Conservation (phyloP, 2,329 filamentous ascomycete species). For the Trichoderma citrinoviride region DNA sequence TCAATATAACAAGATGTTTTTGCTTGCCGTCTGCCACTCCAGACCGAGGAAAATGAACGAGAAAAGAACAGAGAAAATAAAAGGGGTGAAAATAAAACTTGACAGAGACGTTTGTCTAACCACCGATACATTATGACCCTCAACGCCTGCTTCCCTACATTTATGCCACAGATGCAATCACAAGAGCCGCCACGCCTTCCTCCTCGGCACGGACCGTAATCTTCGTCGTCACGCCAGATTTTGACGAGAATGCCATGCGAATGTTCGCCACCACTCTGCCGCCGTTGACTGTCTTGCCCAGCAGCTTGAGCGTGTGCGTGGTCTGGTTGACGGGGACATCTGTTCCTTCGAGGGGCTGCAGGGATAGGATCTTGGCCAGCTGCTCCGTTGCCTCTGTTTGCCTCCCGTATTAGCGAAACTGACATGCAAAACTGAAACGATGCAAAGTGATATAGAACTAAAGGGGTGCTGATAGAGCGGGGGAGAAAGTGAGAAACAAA, state of each 20-base stretch:
- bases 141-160: conserved; percentile 36
- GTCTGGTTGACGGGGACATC: conserved; percentile 85
- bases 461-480: neutral
- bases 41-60: neutral
- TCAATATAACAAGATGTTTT: neutral
- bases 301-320: conserved; percentile 91
- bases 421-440: neutral
- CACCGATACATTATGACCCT: conserved; percentile 37
- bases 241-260: conserved; percentile 90
- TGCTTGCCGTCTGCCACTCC: conserved; percentile 12
- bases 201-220: conserved; percentile 90
- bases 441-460: fast-evolving
- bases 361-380: conserved; percentile 77
- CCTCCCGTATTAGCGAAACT: conserved; percentile 26
- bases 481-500: neutral
- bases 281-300: conserved; percentile 90
- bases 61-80: neutral
- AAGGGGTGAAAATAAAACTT: neutral
- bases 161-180: conserved; percentile 82
- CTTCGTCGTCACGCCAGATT: conserved; percentile 93
- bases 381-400: conserved; percentile 82
- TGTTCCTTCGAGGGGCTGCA: conserved; percentile 92
- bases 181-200: conserved; percentile 79
- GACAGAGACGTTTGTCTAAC: conserved; percentile 28
- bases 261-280: conserved; percentile 84